Evolutionary conservation across 768 basidiomycete genomes (phyloP).

Genomic region (Phanerochaete sordida): DNA sequence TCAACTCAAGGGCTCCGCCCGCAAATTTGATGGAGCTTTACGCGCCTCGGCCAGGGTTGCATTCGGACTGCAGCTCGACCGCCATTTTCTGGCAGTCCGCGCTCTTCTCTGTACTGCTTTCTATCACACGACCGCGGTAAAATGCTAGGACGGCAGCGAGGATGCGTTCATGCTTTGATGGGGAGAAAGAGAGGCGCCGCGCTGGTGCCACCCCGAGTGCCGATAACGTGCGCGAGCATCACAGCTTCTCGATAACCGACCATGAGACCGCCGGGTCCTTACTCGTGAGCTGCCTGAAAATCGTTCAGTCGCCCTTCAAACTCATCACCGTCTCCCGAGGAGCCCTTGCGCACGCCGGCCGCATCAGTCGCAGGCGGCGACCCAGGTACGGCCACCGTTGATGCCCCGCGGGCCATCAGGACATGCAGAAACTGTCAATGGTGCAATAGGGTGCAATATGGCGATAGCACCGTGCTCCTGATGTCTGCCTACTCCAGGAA

Average conservation of each 20-base stretch:
- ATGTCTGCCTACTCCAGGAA: neutral
- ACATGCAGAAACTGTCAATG: neutral
- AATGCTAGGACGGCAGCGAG: neutral
- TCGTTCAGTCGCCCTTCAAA: neutral
- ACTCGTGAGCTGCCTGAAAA: neutral
- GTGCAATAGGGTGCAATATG: conserved; percentile 1
- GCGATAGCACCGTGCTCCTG: neutral
- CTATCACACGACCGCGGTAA: neutral
- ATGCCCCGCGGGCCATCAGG: neutral
- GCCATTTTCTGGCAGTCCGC: too few relatives aligned
- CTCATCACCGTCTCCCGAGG: neutral
- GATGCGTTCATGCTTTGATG: neutral
- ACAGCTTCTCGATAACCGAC: neutral
- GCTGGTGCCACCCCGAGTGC: neutral
- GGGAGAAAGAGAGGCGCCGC: neutral
- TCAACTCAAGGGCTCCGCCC: too few relatives aligned
- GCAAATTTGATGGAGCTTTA: too few relatives aligned
- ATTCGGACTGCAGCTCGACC: too few relatives aligned
- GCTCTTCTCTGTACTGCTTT: neutral
- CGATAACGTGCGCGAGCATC: neutral
- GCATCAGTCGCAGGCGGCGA: neutral
- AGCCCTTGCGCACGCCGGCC: neutral
- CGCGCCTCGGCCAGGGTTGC: too few relatives aligned
- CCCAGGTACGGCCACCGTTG: neutral
- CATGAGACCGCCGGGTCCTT: neutral